These are phyloP conservation scores for Malus orientalis DNA, from an alignment of 306 rosid species.

Conservation along the genomic window DNA sequence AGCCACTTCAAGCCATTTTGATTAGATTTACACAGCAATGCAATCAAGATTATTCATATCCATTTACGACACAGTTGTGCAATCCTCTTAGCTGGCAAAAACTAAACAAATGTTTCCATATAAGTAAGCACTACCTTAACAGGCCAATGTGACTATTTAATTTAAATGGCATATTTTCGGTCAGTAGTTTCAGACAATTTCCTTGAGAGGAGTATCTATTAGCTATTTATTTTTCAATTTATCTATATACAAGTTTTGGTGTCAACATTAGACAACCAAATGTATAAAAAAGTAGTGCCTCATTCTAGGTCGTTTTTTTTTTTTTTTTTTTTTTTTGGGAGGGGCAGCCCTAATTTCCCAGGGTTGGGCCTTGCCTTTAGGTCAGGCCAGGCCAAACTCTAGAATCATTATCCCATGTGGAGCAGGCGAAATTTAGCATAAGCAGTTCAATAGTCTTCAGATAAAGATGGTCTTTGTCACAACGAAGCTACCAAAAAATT, in stretches of 20 bases:
- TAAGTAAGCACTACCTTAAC: background rate
- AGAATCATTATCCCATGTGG: background rate
- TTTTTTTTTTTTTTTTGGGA: background rate
- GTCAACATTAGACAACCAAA: background rate
- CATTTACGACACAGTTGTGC: background rate
- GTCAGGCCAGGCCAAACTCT: background rate
- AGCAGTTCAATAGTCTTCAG: background rate
- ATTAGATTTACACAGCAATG: background rate
- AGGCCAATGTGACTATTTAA: background rate
- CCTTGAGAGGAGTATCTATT: background rate
- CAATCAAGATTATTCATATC: background rate
- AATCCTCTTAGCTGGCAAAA: background rate
- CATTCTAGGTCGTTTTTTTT: background rate
- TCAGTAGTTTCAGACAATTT: background rate
- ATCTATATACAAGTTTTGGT: background rate
- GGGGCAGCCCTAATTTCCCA: background rate
- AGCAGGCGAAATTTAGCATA: background rate
- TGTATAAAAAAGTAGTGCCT: background rate
- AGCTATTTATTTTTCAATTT: background rate
- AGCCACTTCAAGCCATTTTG: background rate
- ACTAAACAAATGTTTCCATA: background rate
- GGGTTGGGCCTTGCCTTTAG: background rate
- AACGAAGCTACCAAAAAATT: conserved; percentile 3
- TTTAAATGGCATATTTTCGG: background rate
- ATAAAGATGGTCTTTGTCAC: background rate